Conservation (phyloP, 768 basidiomycete genomes). For the Crassisporium funariophilum region DNA sequence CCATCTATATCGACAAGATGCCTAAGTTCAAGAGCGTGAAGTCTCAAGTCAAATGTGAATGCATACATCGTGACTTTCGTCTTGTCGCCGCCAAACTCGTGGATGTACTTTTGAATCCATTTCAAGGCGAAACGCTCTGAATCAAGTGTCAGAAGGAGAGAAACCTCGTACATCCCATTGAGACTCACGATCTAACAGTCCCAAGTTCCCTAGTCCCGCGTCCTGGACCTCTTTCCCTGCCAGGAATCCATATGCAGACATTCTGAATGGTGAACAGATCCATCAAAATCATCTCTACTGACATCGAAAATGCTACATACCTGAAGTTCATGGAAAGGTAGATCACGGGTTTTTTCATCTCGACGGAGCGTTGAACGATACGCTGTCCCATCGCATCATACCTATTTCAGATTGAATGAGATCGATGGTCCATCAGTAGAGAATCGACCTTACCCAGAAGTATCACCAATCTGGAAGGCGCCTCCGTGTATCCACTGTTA, state of each 20-base stretch:
- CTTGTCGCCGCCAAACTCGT: slow-evolving; percentile 61
- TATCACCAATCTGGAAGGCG: slow-evolving; percentile 43
- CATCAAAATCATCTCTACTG: not conserved
- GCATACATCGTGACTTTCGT: slow-evolving; percentile 52
- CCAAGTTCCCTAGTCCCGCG: slow-evolving; percentile 53
- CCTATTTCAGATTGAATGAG: slow-evolving; percentile 21
- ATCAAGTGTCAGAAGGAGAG: slow-evolving; percentile 7
- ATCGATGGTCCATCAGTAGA: not conserved
- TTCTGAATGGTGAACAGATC: slow-evolving; percentile 3
- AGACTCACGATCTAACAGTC: slow-evolving; percentile 56
- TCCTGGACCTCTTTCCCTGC: slow-evolving; percentile 45
- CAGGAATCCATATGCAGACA: slow-evolving; percentile 44
- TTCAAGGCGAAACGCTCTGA: slow-evolving; percentile 54
- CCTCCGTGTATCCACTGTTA: slow-evolving; percentile 52
- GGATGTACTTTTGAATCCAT: slow-evolving; percentile 66
- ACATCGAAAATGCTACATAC: slow-evolving; percentile 10
- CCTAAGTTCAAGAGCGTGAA: not conserved
- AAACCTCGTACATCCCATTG: not conserved
- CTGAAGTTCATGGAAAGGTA: slow-evolving; percentile 53
- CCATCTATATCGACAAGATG: slow-evolving; percentile 36
- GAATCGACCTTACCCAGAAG: slow-evolving; percentile 26
- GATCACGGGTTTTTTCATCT: slow-evolving; percentile 43
- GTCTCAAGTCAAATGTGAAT: not conserved
- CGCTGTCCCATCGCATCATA: slow-evolving; percentile 36
- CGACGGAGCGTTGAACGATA: slow-evolving; percentile 47